Conservation (phyloP, 164 flowering plant species). For the Brasenia schreberi region DNA sequence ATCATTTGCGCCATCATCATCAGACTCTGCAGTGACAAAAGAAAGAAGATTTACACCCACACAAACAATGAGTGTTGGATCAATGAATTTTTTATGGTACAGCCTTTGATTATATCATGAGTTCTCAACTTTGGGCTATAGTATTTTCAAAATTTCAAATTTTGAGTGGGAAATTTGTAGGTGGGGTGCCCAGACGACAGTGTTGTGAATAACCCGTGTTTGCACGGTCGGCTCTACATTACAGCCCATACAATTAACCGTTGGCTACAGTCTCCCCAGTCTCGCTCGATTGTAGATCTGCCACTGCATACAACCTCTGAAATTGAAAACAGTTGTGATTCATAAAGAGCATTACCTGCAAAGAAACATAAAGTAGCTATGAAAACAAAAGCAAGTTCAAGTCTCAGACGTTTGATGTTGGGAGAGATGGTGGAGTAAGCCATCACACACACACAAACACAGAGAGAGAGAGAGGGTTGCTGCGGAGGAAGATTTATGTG, state of each 20-base stretch:
- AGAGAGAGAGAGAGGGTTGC: not conserved
- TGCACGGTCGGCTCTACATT: no score
- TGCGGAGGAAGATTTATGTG: not conserved
- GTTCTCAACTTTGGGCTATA: not conserved
- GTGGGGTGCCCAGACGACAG: no score
- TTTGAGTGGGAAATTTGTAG: no score
- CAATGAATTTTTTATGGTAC: no score
- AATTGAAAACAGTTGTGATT: not conserved
- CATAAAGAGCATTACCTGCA: not conserved
- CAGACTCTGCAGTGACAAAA: conserved; percentile 3
- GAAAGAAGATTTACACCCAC: not conserved
- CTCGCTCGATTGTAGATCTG: no score
- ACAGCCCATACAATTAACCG: no score
- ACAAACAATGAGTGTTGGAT: no score
- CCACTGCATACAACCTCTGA: not conserved
- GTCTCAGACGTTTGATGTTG: not conserved
- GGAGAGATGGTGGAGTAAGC: not conserved
- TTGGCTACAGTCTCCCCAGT: no score
- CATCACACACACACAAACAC: not conserved
- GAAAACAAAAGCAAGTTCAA: not conserved
- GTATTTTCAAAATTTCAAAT: no score
- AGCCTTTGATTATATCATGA: not conserved
- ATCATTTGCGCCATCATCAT: conserved; percentile 10
- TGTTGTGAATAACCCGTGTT: no score
- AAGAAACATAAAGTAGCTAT: not conserved